Percentiles rank a stretch among this genome's conserved stretches.
phyloP scores from a whole-genome alignment of 169 alveolate genomes.

The Plasmodium gaboni region DNA sequence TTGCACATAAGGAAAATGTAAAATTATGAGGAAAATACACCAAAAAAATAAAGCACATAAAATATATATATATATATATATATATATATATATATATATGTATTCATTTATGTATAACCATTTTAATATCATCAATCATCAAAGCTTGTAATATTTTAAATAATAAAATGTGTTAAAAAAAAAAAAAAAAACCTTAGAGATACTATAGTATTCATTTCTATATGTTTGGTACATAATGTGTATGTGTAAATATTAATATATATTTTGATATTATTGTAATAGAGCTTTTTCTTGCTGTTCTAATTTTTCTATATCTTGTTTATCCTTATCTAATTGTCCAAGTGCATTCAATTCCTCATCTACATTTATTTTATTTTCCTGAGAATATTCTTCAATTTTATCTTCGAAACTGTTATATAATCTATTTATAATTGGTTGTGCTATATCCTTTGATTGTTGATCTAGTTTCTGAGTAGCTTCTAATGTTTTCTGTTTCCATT shows the following conservation, averaged over 20 bases:
- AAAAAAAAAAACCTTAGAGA: too few species aligned
- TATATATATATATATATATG: too few species aligned
- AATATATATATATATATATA: too few species aligned
- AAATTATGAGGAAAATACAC: too few species aligned
- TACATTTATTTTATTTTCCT: neutral
- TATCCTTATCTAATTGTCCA: constrained; percentile 26
- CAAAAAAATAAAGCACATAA: too few species aligned
- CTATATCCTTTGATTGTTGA: constrained; percentile 25
- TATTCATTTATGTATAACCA: too few species aligned
- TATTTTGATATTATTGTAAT: neutral
- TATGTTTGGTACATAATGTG: neutral
- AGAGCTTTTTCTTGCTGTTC: constrained; percentile 55
- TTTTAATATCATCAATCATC: too few species aligned
- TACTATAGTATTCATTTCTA: neutral
- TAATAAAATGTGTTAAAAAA: neutral
- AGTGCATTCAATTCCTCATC: constrained; percentile 11
- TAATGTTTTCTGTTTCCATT: constrained; percentile 46
- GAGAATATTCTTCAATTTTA: constrained; percentile 36
- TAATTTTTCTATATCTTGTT: constrained; percentile 30
- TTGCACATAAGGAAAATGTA: too few species aligned
- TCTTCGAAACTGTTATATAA: constrained; percentile 22
- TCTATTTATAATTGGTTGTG: constrained; percentile 42
- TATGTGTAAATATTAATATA: too few species aligned
- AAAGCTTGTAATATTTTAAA: too few species aligned
- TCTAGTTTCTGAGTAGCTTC: constrained; percentile 47